A percentile compares a stretch with the other conserved stretches of the same genome.
phyloP scores from a whole-genome alignment of 1,139 yeast species.

The Kurtzmaniella quercitrusa region DNA sequence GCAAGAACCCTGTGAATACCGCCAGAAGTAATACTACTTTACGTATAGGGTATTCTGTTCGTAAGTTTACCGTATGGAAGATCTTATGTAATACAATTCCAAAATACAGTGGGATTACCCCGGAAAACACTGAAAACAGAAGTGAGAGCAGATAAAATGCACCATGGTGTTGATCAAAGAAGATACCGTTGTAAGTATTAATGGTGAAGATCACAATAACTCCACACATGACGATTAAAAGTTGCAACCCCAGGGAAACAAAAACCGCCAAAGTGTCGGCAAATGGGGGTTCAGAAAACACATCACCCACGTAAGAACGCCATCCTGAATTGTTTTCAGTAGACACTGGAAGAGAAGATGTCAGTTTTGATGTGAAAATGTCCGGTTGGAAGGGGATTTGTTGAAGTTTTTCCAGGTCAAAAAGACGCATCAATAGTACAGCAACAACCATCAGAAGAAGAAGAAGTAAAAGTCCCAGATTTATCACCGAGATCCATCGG shows the following conservation, averaged over 20 bases:
- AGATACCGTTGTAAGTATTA: conserved; percentile 26
- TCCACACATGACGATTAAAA: conserved; percentile 59
- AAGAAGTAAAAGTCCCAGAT: conserved; percentile 58
- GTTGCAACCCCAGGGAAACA: conserved; percentile 74
- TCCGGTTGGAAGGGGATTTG: background rate
- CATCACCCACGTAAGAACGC: conserved; percentile 53
- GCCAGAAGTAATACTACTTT: conserved; percentile 32
- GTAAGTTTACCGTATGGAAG: conserved; percentile 37
- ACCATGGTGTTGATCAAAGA: conserved; percentile 57
- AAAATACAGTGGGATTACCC: conserved; percentile 67
- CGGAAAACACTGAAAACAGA: conserved; percentile 61
- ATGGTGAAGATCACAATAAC: conserved; percentile 58
- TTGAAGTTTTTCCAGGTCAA: conserved; percentile 25
- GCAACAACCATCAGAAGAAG: conserved; percentile 60
- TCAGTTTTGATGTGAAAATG: background rate
- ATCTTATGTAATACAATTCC: conserved; percentile 60
- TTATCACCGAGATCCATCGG: conserved; percentile 70
- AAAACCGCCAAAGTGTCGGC: conserved; percentile 49
- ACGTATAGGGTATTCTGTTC: conserved; percentile 18
- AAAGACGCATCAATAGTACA: conserved; percentile 53
- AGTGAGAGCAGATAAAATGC: conserved; percentile 61
- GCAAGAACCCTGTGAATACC: conserved; percentile 58
- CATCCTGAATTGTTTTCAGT: conserved; percentile 24
- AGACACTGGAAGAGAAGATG: background rate
- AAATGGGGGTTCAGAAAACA: conserved; percentile 46